Percentiles rank a stretch among this genome's conserved stretches.
Conservation (phyloP, 768 basidiomycete species). For the Tephrocybe sp. region DNA sequence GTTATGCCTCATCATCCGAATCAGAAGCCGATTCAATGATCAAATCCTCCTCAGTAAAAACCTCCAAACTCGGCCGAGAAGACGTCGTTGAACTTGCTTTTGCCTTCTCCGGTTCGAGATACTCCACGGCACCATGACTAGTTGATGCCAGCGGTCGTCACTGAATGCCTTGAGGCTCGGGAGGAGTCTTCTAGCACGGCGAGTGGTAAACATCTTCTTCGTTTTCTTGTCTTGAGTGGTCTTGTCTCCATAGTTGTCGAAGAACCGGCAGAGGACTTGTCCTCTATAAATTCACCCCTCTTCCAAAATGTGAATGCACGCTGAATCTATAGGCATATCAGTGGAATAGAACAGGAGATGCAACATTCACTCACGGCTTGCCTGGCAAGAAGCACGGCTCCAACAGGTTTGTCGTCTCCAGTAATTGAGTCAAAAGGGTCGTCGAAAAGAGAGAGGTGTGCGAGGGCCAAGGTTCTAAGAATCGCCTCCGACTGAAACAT, state of each 20-base stretch:
- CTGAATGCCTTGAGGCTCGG: not conserved
- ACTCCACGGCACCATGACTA: not conserved
- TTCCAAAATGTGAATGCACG: not conserved
- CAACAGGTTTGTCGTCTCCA: not conserved
- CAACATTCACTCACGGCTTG: not conserved
- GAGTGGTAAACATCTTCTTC: not conserved
- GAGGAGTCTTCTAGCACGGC: not conserved
- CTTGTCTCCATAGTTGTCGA: not conserved
- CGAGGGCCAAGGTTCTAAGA: not conserved
- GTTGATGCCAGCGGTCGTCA: not conserved
- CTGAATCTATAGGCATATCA: not conserved
- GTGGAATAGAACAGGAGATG: not conserved
- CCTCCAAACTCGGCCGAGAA: too few relatives aligned
- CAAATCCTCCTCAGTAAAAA: too few relatives aligned
- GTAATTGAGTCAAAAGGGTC: not conserved
- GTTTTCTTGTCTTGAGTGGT: not conserved
- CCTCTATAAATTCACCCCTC: not conserved
- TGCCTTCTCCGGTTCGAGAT: too few relatives aligned
- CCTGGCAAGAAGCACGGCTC: not conserved
- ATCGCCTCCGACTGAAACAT: not conserved
- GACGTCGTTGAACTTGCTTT: too few relatives aligned
- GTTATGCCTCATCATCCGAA: too few relatives aligned
- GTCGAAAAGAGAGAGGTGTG: not conserved
- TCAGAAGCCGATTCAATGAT: too few relatives aligned
- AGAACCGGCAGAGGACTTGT: not conserved